Conservation (phyloP, 2,329 filamentous ascomycete genomes). For the Thermoascus crustaceus region DNA sequence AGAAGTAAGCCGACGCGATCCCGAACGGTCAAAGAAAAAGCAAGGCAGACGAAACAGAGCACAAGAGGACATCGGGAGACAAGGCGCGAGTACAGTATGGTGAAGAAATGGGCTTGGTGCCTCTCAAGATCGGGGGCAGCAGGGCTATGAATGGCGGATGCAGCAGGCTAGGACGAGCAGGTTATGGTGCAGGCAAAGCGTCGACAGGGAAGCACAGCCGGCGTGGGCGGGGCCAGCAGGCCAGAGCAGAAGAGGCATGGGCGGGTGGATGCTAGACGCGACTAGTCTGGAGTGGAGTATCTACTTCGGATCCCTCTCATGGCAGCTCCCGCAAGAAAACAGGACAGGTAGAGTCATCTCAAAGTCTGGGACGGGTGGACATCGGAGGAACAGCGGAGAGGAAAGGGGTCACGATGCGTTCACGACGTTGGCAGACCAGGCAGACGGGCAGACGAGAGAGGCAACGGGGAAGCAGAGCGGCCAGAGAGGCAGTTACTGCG, state of each 20-base stretch:
- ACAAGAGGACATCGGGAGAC: background rate
- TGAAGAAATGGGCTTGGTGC: conserved; percentile 1
- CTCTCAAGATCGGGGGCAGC: background rate
- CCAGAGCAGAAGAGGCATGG: background rate
- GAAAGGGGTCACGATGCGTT: no score
- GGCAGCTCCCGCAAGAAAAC: background rate
- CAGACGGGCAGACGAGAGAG: no score
- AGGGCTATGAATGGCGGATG: background rate
- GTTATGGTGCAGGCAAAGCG: background rate
- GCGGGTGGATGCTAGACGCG: conserved; percentile 1
- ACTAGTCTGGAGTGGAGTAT: background rate
- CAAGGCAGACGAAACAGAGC: background rate
- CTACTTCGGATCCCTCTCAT: no score
- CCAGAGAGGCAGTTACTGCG: no score
- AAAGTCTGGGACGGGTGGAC: conserved; percentile 2
- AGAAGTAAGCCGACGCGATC: conserved; percentile 4
- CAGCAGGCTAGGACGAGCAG: background rate
- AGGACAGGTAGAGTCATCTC: background rate
- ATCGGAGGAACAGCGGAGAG: background rate
- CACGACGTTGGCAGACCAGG: no score
- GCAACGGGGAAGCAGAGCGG: no score
- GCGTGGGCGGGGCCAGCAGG: background rate
- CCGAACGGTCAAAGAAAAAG: conserved; percentile 3
- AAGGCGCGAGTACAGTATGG: background rate
- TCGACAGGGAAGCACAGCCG: conserved; percentile 1